Evolutionary conservation across 257 asterid genomes (phyloP), one percentile per base, ranked within the genome.

Genomic region (Solanum ossicruentum): DNA sequence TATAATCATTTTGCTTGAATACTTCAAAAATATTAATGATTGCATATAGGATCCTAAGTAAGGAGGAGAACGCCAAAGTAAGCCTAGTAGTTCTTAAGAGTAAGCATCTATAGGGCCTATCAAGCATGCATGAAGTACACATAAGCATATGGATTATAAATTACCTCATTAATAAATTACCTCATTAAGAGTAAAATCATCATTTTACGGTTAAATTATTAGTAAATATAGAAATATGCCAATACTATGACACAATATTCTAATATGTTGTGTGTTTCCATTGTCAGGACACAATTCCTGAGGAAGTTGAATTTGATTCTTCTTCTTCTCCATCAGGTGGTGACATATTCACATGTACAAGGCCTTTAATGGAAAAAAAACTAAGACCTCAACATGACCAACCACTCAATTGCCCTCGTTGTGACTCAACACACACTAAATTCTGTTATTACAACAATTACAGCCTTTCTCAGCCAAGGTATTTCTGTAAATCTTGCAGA

Each of bases 391-490:
- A 86, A 6, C 98, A 96, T 75, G 98, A 94, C 60, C 95, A 93
- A 63, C 79, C 96, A 28, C 87, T 88, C 0, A 96, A 96, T 78
- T 96, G 99, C 85, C 99, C 99, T 6, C 88, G 99, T 4, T 96
- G 99, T 77, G 99, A 96, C 17, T 96, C 99, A 49, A 92, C 99
- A 0, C 95, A 96, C 94, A 96, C 99, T 41, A 96, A 96, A 56
- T 95, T 95, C 89, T 94, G 99, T 63, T 95, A 95, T 91, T 95
- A 95, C 96, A 95, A 95, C 95, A 95, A 95, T 90, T 95, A 95
- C 86, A 93, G 97, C 91, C 91, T 95, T 17, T 88, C 99, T n/a
- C 99, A 95, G 89, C 99, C 99, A 0, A 88, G 99, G 83, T 95
- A 94, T 91, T 95, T 95, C 86, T 95, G 99, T 94, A 95, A 95